Percentiles rank a stretch among this genome's conserved stretches.
Evolutionary conservation across 164 flowering plant species (phyloP).

Genomic region (Hamamelis virginiana): DNA sequence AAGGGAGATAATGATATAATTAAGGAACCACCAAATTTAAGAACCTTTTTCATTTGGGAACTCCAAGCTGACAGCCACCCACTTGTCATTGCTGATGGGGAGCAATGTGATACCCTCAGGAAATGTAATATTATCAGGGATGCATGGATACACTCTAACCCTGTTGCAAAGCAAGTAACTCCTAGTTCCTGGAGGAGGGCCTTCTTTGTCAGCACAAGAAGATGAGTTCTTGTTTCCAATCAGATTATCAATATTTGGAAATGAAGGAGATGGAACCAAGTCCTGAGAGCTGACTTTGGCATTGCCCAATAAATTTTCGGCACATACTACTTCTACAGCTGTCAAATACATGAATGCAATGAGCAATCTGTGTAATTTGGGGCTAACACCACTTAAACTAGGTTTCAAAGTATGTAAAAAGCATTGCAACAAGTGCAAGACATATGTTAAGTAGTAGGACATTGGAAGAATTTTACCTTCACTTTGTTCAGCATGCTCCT

Average conservation of each 20-base stretch:
- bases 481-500: constrained; percentile 2
- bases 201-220: constrained; percentile 15
- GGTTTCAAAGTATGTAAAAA: background rate
- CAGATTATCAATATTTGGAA: background rate
- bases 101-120: constrained; percentile 36
- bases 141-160: constrained; percentile 37
- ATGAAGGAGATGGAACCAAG: background rate
- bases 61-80: constrained; percentile 56
- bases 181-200: background rate
- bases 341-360: background rate
- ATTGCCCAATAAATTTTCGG: background rate
- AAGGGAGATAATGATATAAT: background rate
- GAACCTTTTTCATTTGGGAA: constrained; percentile 26
- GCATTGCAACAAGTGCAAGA: background rate
- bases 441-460: background rate
- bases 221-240: constrained; percentile 4
- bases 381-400: too few species aligned
- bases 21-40: background rate
- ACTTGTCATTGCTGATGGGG: constrained; percentile 43
- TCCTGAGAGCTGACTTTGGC: background rate
- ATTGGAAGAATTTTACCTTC: constrained; percentile 18
- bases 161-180: constrained; percentile 34
- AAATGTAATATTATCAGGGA: constrained; percentile 28
- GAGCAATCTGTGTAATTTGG: too few species aligned
- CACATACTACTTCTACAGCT: constrained; percentile 17